A percentile compares a stretch with the other conserved stretches of the same genome.
These are phyloP conservation scores for Hypoxylon sp. DNA, from an alignment of 2,329 filamentous ascomycete genomes.

Conservation along the genomic window DNA sequence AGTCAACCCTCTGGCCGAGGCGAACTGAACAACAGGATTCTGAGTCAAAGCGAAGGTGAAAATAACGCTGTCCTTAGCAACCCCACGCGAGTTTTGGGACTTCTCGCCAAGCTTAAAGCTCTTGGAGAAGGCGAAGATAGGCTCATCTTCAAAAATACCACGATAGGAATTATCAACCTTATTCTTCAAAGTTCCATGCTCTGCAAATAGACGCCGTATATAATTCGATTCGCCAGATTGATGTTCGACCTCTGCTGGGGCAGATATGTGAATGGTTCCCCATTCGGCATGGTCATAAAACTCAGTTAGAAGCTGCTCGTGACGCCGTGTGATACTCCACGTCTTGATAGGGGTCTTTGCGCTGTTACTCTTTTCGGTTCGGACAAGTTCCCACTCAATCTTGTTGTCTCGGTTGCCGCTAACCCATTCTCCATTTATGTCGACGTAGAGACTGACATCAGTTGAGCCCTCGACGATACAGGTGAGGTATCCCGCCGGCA, in stretches of 20 bases:
- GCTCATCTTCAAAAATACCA: slow-evolving; percentile 81
- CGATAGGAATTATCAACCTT: slow-evolving; percentile 76
- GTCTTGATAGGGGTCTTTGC: slow-evolving; percentile 68
- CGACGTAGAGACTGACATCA: slow-evolving; percentile 75
- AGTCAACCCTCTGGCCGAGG: slow-evolving; percentile 81
- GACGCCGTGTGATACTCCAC: slow-evolving; percentile 73
- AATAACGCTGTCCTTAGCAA: slow-evolving; percentile 68
- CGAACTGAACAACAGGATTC: slow-evolving; percentile 84
- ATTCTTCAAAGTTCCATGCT: slow-evolving; percentile 76
- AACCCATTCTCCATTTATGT: slow-evolving; percentile 84
- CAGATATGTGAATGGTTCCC: slow-evolving; percentile 85
- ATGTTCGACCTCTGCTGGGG: slow-evolving; percentile 75
- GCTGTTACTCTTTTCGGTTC: slow-evolving; percentile 56
- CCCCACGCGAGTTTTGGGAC: slow-evolving; percentile 50
- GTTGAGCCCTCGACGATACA: slow-evolving; percentile 77
- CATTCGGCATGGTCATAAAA: slow-evolving; percentile 83
- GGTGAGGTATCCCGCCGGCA: slow-evolving; percentile 86
- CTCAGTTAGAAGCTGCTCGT: slow-evolving; percentile 82
- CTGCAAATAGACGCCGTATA: slow-evolving; percentile 78
- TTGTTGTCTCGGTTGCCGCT: slow-evolving; percentile 79
- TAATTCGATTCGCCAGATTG: slow-evolving; percentile 78
- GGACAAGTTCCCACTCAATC: slow-evolving; percentile 78
- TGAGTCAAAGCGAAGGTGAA: slow-evolving; percentile 86
- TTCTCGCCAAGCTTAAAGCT: slow-evolving; percentile 67
- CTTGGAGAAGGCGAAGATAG: slow-evolving; percentile 85